Percentiles rank a stretch among this genome's conserved stretches.
Conservation (phyloP, 2,329 filamentous ascomycete species). For the Mariannaea sp. region DNA sequence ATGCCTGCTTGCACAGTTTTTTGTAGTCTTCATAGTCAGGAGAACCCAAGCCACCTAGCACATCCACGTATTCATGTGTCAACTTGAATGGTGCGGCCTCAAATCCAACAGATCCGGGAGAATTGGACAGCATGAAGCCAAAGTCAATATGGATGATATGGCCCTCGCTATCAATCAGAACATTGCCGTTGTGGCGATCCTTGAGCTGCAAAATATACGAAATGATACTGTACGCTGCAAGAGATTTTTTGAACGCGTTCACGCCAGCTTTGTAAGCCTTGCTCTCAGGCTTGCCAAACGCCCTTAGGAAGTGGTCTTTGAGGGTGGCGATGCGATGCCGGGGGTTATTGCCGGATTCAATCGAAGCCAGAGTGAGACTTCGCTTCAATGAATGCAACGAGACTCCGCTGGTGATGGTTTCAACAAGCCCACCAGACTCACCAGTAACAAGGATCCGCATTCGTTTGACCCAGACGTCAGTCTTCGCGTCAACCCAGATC, state of each 20-base stretch:
- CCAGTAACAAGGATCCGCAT: constrained; percentile 88
- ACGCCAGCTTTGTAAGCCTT: constrained; percentile 73
- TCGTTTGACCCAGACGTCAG: constrained; percentile 84
- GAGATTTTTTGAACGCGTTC: constrained; percentile 78
- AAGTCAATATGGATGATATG: constrained; percentile 91
- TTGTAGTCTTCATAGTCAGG: constrained; percentile 77
- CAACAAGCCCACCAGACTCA: constrained; percentile 81
- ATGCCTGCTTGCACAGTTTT: constrained; percentile 78
- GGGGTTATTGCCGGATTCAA: constrained; percentile 74
- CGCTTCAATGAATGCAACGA: constrained; percentile 86
- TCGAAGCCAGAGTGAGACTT: constrained; percentile 75
- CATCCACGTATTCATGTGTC: constrained; percentile 84
- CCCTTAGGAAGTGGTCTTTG: constrained; percentile 80
- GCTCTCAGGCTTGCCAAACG: constrained; percentile 73
- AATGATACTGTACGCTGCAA: constrained; percentile 85
- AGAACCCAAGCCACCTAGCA: constrained; percentile 74
- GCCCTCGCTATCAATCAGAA: constrained; percentile 82
- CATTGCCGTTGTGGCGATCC: constrained; percentile 85
- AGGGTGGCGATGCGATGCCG: constrained; percentile 78
- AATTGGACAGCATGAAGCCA: constrained; percentile 88
- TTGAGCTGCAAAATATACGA: constrained; percentile 84
- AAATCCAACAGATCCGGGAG: constrained; percentile 81
- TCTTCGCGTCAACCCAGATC: constrained; percentile 76
- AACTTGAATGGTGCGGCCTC: constrained; percentile 88
- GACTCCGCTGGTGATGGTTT: constrained; percentile 87